Evolutionary conservation across 2,329 filamentous ascomycete species (phyloP).

Genomic region (Diaporthe sp.): DNA sequence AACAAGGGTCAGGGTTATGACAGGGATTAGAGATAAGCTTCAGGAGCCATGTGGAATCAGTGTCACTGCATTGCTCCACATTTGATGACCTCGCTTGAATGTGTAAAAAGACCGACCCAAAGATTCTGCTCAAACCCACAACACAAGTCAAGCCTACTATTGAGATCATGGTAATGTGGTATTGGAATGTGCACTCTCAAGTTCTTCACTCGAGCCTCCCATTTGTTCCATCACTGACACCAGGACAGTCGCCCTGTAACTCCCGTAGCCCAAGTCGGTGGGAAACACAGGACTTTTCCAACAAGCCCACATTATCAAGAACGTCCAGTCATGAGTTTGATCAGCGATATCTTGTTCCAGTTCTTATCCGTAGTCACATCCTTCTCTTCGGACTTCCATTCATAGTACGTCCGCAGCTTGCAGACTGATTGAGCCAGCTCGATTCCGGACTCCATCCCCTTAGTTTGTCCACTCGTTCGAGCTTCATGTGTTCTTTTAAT

Average conservation of each 20-base stretch:
- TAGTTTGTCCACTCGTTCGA: not conserved
- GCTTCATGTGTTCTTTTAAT: not conserved
- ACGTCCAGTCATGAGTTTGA: not conserved
- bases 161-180: not conserved
- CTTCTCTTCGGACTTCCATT: not conserved
- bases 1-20: not conserved
- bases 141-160: not conserved
- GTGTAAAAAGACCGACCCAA: not conserved
- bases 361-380: not conserved
- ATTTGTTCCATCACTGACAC: not conserved
- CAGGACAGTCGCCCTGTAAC: not conserved
- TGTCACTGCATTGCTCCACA: too few relatives aligned
- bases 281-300: not conserved
- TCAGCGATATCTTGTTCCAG: not conserved
- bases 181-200: rapidly evolving
- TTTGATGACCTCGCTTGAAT: not conserved
- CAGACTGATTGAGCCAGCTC: not conserved
- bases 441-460: not conserved
- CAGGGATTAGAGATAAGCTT: too few relatives aligned
- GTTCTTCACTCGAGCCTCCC: not conserved
- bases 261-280: not conserved
- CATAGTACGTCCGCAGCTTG: not conserved
- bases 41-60: too few relatives aligned
- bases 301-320: not conserved
- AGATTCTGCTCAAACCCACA: not conserved